phyloP scores from a whole-genome alignment of 306 rosid genomes.

The Glycine latifolia region DNA sequence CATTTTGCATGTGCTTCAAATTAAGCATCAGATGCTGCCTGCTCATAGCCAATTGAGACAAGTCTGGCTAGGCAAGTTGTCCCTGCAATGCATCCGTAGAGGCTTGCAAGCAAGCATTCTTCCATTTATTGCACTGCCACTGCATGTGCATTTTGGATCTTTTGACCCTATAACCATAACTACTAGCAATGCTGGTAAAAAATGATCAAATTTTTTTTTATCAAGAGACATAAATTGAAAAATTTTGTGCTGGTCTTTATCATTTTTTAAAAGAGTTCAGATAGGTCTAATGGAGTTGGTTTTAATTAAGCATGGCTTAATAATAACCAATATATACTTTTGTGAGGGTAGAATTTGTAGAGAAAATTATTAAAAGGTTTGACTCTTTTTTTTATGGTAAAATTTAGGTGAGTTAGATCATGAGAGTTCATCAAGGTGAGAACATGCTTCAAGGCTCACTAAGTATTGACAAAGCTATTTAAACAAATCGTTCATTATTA shows the following conservation, averaged over 20 bases:
- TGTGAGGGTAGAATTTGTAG: neutral
- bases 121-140: constrained; percentile 39
- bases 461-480: too few species aligned
- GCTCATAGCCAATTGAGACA: constrained; percentile 30
- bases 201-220: neutral
- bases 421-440: too few species aligned
- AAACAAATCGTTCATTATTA: too few species aligned
- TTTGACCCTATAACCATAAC: neutral
- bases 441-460: too few species aligned
- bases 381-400: too few species aligned
- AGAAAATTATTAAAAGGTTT: neutral
- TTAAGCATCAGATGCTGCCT: constrained; percentile 38
- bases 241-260: neutral
- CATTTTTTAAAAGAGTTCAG: constrained; percentile 1
- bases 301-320: neutral
- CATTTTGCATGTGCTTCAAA: constrained; percentile 42
- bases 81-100: constrained; percentile 24
- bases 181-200: constrained; percentile 1
- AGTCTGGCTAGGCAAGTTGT: constrained; percentile 41
- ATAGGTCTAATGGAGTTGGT: neutral
- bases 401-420: too few species aligned
- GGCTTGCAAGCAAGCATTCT: constrained; percentile 19
- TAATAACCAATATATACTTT: neutral
- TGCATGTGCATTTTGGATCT: constrained; percentile 40
- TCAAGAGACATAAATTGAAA: neutral